A percentile compares a stretch with the other conserved stretches of the same genome.
phyloP scores from a whole-genome alignment of 2,329 filamentous ascomycete genomes.

The Balansia obtecta region DNA sequence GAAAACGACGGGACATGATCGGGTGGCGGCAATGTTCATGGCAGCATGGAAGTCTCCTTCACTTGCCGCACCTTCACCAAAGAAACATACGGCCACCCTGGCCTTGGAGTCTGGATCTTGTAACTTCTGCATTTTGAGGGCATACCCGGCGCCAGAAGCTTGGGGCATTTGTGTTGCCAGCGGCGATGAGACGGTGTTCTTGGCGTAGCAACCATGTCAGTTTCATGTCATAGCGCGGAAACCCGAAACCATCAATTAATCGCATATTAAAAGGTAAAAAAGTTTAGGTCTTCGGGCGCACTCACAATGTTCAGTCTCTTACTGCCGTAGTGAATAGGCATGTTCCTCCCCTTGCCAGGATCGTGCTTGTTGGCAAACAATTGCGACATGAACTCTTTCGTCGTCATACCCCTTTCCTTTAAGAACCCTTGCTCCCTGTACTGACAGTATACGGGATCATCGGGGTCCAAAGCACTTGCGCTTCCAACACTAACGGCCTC shows the following conservation, averaged over 20 bases:
- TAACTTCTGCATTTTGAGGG: conserved; percentile 66
- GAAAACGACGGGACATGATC: conserved; percentile 78
- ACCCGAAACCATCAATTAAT: neutral
- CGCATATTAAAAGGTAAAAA: neutral
- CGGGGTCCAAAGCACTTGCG: conserved; percentile 67
- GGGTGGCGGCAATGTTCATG: conserved; percentile 79
- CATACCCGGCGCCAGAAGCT: conserved; percentile 77
- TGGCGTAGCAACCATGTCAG: neutral
- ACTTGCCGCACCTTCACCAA: conserved; percentile 80
- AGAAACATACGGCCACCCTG: conserved; percentile 70
- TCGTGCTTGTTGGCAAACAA: conserved; percentile 82
- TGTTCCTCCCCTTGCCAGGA: conserved; percentile 71
- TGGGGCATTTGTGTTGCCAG: conserved; percentile 84
- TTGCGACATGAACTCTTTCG: conserved; percentile 90
- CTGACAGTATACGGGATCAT: conserved; percentile 86
- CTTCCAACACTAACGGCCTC: conserved; percentile 89
- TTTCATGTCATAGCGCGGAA: neutral
- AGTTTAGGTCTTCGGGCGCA: conserved; percentile 8
- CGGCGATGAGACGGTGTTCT: conserved; percentile 76
- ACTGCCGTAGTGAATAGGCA: conserved; percentile 95
- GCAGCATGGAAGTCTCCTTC: conserved; percentile 90
- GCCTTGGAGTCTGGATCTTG: conserved; percentile 56
- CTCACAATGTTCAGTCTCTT: conserved; percentile 69
- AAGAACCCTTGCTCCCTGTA: conserved; percentile 92
- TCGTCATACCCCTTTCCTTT: conserved; percentile 73